These are phyloP conservation scores for Catunica adiposa DNA, from an alignment of 2,329 filamentous ascomycete genomes.

Conservation along the genomic window DNA sequence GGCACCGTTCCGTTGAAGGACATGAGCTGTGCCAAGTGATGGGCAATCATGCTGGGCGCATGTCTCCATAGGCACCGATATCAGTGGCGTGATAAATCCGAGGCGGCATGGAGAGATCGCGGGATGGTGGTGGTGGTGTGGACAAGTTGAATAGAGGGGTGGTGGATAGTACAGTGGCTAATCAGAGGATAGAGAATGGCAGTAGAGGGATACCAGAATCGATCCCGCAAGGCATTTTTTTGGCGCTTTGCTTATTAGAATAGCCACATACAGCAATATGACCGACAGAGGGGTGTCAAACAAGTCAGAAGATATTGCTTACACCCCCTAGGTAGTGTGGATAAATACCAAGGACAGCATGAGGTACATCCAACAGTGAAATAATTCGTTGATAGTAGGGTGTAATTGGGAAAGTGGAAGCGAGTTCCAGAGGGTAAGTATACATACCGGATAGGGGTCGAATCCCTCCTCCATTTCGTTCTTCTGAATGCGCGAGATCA, in stretches of 20 bases:
- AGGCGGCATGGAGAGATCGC: too few relatives aligned
- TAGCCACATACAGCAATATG: neutral
- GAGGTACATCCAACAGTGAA: neutral
- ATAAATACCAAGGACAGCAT: neutral
- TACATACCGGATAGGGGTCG: conserved; percentile 68
- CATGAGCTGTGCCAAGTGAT: too few relatives aligned
- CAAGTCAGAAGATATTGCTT: neutral
- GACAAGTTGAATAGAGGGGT: neutral
- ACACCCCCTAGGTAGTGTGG: neutral
- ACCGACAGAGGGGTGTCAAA: neutral
- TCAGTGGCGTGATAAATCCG: too few relatives aligned
- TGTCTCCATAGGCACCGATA: too few relatives aligned
- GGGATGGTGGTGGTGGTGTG: neutral
- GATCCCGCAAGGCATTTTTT: neutral
- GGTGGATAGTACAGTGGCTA: neutral
- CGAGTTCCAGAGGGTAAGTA: neutral
- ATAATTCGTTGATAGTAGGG: neutral
- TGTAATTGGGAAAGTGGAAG: neutral
- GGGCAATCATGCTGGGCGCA: too few relatives aligned
- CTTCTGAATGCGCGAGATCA: conserved; percentile 74
- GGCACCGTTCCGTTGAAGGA: too few relatives aligned
- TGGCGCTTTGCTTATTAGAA: neutral
- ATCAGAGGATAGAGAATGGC: neutral
- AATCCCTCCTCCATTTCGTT: conserved; percentile 81
- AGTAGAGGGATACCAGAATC: neutral